Evolutionary conservation across 1,284 basidiomycete species (phyloP).

Genomic region (Bondarzewia mesenterica): DNA sequence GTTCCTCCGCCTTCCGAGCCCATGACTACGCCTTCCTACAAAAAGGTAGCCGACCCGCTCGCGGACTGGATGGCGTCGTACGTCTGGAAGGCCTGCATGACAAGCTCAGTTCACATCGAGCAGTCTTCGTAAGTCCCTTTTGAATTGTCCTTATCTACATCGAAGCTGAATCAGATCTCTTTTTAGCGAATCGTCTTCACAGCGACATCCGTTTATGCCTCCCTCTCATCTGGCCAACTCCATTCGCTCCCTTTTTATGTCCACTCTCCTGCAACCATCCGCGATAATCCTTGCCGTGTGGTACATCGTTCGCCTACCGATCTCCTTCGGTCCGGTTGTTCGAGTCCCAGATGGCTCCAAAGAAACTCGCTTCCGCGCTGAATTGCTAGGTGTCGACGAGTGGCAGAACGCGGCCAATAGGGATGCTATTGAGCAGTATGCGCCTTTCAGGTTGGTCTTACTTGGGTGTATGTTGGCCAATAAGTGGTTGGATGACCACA

Average conservation of each 20-base stretch:
- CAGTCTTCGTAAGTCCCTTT: constrained; percentile 21
- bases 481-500: constrained; percentile 90
- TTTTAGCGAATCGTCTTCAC: constrained; percentile 12
- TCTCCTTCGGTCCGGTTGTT: constrained; percentile 42
- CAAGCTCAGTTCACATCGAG: constrained; percentile 37
- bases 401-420: constrained; percentile 34
- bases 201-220: constrained; percentile 36
- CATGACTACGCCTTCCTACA: constrained; percentile 47
- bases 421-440: constrained; percentile 45
- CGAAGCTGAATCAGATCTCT: no score
- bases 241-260: constrained; percentile 64
- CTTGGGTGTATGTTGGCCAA: constrained; percentile 86
- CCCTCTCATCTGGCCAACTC: constrained; percentile 52
- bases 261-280: constrained; percentile 75
- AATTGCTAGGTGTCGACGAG: constrained; percentile 54
- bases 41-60: constrained; percentile 64
- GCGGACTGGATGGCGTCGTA: constrained; percentile 71
- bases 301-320: constrained; percentile 76
- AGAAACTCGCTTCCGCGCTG: constrained; percentile 61
- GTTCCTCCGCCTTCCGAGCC: constrained; percentile 25
- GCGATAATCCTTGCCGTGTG: constrained; percentile 74
- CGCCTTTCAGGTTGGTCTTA: constrained; percentile 65
- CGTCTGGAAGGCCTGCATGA: constrained; percentile 73
- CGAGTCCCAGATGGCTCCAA: no score
- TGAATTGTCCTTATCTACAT: background rate